These are phyloP conservation scores for Tetraselmis chui DNA, from an alignment of 139 green algal species.

Conservation along the genomic window DNA sequence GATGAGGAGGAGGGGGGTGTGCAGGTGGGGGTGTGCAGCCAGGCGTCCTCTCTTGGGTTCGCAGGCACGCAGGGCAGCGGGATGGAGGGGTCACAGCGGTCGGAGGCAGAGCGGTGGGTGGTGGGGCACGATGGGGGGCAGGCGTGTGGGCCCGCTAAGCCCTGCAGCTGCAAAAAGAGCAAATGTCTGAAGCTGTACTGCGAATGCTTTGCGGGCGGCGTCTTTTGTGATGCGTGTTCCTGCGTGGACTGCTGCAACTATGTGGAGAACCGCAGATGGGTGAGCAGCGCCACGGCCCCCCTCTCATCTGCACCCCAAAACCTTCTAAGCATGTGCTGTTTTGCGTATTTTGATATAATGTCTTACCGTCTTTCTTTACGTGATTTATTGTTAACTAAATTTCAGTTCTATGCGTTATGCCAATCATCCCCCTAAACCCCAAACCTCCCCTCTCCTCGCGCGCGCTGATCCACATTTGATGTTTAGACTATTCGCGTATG, in stretches of 20 bases:
- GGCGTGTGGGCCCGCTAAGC: neutral
- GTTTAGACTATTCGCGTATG: too few species aligned
- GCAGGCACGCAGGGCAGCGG: neutral
- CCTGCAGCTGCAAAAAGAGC: constrained; percentile 85
- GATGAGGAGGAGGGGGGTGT: neutral
- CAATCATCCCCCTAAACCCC: too few species aligned
- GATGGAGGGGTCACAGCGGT: neutral
- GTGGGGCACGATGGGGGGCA: neutral
- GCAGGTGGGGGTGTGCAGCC: neutral
- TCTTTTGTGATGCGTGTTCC: constrained; percentile 49
- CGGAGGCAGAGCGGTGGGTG: neutral
- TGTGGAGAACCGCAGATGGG: constrained; percentile 12
- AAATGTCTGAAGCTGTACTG: constrained; percentile 89
- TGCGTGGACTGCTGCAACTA: constrained; percentile 57
- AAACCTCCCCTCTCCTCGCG: too few species aligned
- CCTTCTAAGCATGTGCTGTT: neutral
- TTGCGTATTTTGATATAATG: neutral
- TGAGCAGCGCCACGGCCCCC: neutral
- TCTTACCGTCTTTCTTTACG: too few species aligned
- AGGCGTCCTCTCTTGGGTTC: neutral
- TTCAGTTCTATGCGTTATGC: too few species aligned
- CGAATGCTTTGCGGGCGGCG: constrained; percentile 67
- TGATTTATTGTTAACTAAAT: too few species aligned
- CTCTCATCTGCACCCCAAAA: neutral
- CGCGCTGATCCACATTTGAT: too few species aligned